Conservation (phyloP, 1,284 basidiomycete genomes). For the Thelephora terrestris region DNA sequence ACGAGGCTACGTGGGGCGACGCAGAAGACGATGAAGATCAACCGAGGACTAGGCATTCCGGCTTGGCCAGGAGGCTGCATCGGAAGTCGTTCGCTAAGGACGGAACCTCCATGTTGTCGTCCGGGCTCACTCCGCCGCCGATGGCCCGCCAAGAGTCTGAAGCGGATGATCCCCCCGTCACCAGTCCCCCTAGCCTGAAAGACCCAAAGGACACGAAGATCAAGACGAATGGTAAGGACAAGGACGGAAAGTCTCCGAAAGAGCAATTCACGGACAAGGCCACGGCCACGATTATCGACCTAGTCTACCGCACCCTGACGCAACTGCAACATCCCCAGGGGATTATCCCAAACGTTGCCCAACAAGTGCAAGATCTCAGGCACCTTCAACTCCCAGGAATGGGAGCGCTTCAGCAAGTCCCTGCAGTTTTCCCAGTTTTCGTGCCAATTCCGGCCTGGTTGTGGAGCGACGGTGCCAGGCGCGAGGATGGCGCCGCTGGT, state of each 20-base stretch:
- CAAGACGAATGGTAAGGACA: constrained; percentile 11
- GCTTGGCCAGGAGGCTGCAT: not conserved
- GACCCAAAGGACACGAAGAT: constrained; percentile 15
- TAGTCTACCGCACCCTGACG: constrained; percentile 65
- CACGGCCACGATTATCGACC: constrained; percentile 52
- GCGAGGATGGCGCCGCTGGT: constrained; percentile 22
- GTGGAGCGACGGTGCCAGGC: constrained; percentile 34
- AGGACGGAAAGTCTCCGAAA: not conserved
- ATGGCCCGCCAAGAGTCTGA: not conserved
- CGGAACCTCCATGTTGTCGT: not conserved
- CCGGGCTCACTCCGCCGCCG: not conserved
- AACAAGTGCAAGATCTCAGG: constrained; percentile 27
- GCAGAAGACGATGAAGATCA: constrained; percentile 55
- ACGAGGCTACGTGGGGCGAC: constrained; percentile 60
- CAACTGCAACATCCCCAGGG: constrained; percentile 54
- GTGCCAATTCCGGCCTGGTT: constrained; percentile 62
- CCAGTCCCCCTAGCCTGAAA: not conserved
- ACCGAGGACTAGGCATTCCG: not conserved
- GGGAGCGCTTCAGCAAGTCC: constrained; percentile 56
- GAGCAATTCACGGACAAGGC: constrained; percentile 27
- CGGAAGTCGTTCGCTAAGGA: no score
- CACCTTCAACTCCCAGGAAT: constrained; percentile 34
- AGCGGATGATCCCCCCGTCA: not conserved
- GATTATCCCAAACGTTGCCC: constrained; percentile 46
- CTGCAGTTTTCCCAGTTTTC: constrained; percentile 70